phyloP scores from a whole-genome alignment of 1,284 basidiomycete species.

The Ceratobasidium theobromae region DNA sequence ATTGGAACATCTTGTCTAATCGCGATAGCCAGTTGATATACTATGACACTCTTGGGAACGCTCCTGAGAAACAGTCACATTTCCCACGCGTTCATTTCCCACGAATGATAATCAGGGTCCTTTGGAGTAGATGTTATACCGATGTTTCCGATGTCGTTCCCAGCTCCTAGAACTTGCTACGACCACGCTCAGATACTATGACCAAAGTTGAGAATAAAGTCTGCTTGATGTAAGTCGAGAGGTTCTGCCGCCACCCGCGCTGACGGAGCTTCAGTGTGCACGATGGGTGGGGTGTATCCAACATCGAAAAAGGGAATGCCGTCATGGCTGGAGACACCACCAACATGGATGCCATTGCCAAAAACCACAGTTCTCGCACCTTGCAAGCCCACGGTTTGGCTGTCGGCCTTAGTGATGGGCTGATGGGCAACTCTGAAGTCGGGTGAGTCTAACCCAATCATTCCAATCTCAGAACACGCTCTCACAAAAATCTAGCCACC shows the following conservation, averaged over 20 bases:
- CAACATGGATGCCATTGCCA: slow-evolving; percentile 83
- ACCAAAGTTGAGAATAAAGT: slow-evolving; percentile 77
- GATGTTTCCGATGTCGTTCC: neutral
- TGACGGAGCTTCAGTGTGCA: slow-evolving; percentile 62
- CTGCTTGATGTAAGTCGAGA: slow-evolving; percentile 73
- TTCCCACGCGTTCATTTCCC: slow-evolving; percentile 22
- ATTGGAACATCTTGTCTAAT: neutral
- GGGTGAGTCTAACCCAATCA: slow-evolving; percentile 54
- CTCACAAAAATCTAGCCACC: slow-evolving; percentile 57
- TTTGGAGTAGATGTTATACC: neutral
- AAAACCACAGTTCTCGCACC: slow-evolving; percentile 69
- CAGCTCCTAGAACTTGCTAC: neutral
- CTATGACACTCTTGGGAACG: too few relatives aligned
- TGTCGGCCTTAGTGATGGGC: slow-evolving; percentile 84
- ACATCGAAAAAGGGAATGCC: slow-evolving; percentile 79
- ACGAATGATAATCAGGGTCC: neutral
- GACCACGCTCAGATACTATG: slow-evolving; percentile 32
- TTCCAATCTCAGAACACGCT: neutral
- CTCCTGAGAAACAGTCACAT: neutral
- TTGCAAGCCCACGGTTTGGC: slow-evolving; percentile 84
- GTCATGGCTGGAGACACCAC: slow-evolving; percentile 80
- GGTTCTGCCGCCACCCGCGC: neutral
- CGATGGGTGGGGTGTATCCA: slow-evolving; percentile 86
- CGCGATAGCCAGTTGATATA: too few relatives aligned
- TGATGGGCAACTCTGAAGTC: slow-evolving; percentile 96